Conservation (phyloP, 2,329 filamentous ascomycete genomes). For the Coleophoma eucalyptorum region DNA sequence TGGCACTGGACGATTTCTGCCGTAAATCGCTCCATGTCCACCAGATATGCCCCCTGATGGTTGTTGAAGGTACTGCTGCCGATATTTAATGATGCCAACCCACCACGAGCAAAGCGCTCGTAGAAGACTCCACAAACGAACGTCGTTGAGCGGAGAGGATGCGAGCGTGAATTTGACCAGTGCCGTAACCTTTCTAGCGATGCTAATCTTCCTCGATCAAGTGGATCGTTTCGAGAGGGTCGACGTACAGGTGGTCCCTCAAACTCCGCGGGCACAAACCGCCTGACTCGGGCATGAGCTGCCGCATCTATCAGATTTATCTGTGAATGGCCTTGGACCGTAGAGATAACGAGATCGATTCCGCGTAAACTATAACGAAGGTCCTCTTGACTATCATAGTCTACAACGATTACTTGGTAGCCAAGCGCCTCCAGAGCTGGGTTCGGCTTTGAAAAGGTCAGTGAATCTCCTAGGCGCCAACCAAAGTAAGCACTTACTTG, state of each 20-base stretch:
- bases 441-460: neutral
- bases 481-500: slow-evolving; percentile 38
- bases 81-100: slow-evolving; percentile 56
- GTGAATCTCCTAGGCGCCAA: no score
- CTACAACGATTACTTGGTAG: slow-evolving; percentile 65
- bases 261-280: slow-evolving; percentile 74
- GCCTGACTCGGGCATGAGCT: slow-evolving; percentile 56
- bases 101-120: slow-evolving; percentile 68
- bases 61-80: slow-evolving; percentile 50
- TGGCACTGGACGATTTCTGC: slow-evolving; percentile 60
- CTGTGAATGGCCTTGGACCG: slow-evolving; percentile 62
- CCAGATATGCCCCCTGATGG: slow-evolving; percentile 59
- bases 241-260: slow-evolving; percentile 59
- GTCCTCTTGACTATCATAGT: slow-evolving; percentile 56
- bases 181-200: slow-evolving; percentile 53
- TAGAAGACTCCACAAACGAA: slow-evolving; percentile 76
- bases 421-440: slow-evolving; percentile 27
- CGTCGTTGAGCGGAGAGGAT: slow-evolving; percentile 61
- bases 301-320: slow-evolving; percentile 71
- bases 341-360: slow-evolving; percentile 72
- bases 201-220: slow-evolving; percentile 57
- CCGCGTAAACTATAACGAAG: slow-evolving; percentile 66
- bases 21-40: slow-evolving; percentile 53
- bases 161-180: slow-evolving; percentile 40
- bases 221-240: slow-evolving; percentile 44